These are phyloP conservation scores for Brassica juncea DNA, from an alignment of 345 rosid species.

Conservation along the genomic window DNA sequence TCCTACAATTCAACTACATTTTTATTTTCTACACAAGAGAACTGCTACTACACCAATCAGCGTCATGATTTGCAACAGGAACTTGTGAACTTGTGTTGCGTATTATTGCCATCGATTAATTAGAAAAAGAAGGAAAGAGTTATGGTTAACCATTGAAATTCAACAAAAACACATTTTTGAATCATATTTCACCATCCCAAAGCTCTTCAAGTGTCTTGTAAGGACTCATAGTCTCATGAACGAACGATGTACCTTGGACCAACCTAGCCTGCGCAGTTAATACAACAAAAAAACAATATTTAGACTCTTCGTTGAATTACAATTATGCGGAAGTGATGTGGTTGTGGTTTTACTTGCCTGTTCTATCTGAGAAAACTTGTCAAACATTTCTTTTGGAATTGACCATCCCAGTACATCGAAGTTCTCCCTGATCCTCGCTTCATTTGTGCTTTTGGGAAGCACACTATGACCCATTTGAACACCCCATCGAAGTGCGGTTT, in stretches of 20 bases:
- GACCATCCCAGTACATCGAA: conserved; percentile 73
- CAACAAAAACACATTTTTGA: background rate
- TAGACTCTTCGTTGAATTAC: background rate
- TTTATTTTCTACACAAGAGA: too few relatives aligned
- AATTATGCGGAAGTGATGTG: background rate
- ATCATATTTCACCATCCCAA: conserved; percentile 78
- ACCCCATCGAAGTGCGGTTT: conserved; percentile 84
- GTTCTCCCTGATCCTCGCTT: conserved; percentile 67
- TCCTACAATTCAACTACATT: background rate
- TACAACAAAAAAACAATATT: background rate
- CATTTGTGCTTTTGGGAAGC: conserved; percentile 75
- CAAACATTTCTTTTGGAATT: conserved; percentile 63
- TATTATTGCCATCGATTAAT: background rate
- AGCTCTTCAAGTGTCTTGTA: conserved; percentile 68
- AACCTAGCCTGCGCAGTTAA: conserved; percentile 57
- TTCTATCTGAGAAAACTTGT: conserved; percentile 59
- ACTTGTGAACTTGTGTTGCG: too few relatives aligned
- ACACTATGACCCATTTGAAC: conserved; percentile 84
- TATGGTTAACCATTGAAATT: background rate
- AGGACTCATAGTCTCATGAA: conserved; percentile 53
- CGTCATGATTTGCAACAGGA: background rate
- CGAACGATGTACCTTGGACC: conserved; percentile 52
- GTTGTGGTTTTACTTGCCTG: conserved; percentile 49
- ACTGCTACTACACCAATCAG: background rate
- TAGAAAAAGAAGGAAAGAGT: too few relatives aligned